Evolutionary conservation across 768 basidiomycete genomes (phyloP).

Genomic region (Omphalotus guepiniiformis): DNA sequence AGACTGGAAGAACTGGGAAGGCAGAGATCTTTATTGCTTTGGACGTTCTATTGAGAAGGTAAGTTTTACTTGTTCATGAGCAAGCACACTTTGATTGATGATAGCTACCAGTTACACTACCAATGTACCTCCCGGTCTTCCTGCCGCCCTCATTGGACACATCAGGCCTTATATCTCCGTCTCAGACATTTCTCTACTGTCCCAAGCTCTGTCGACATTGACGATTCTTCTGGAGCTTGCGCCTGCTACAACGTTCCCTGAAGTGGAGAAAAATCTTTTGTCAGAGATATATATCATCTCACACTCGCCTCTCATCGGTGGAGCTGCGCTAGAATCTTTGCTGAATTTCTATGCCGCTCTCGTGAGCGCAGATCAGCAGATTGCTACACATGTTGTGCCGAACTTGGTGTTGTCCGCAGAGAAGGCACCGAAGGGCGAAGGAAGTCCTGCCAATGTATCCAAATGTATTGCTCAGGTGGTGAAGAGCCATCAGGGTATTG

Average conservation of each 20-base stretch:
- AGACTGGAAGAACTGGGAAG: constrained; percentile 76
- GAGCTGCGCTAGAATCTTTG: constrained; percentile 75
- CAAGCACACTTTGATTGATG: neutral
- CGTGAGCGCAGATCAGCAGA: constrained; percentile 78
- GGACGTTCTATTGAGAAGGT: constrained; percentile 69
- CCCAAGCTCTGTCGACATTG: constrained; percentile 63
- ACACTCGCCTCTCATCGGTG: constrained; percentile 75
- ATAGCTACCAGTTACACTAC: constrained; percentile 28
- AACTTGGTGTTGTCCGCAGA: constrained; percentile 64
- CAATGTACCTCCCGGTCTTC: constrained; percentile 52
- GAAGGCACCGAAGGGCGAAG: constrained; percentile 57
- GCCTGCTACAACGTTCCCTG: constrained; percentile 66
- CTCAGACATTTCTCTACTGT: constrained; percentile 72
- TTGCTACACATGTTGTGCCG: constrained; percentile 78
- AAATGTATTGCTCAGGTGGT: constrained; percentile 85
- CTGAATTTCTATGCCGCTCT: constrained; percentile 79
- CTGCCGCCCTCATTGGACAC: constrained; percentile 62
- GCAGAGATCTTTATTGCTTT: constrained; percentile 76
- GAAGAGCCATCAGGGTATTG: constrained; percentile 60
- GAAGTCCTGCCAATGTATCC: constrained; percentile 68
- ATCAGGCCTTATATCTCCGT: constrained; percentile 73
- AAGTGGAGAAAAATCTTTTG: constrained; percentile 69
- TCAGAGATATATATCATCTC: constrained; percentile 64
- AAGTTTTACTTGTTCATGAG: constrained; percentile 11
- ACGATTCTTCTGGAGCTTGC: constrained; percentile 66